Conservation (phyloP, 2,329 filamentous ascomycete species). For the Penicillium sp. region DNA sequence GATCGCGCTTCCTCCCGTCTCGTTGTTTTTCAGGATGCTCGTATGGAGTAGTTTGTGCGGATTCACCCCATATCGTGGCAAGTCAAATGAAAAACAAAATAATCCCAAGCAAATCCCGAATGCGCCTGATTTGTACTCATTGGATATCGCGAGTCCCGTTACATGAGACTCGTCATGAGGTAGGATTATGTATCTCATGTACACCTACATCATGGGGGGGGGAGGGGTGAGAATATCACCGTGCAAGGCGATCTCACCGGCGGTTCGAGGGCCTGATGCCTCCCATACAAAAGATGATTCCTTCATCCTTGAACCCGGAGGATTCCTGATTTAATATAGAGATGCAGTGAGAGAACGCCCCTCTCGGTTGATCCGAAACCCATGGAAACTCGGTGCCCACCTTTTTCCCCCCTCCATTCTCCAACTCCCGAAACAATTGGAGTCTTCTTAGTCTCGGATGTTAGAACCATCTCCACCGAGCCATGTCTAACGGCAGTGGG, state of each 20-base stretch:
- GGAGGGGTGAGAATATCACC: not conserved
- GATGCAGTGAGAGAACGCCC: not conserved
- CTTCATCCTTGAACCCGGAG: not conserved
- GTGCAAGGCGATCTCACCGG: not conserved
- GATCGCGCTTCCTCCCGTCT: constrained; percentile 2
- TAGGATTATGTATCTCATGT: not conserved
- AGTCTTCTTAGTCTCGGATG: not conserved
- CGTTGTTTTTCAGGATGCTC: not conserved
- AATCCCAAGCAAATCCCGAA: not conserved
- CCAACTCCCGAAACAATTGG: not conserved
- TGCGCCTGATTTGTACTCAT: not conserved
- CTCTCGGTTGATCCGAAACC: not conserved
- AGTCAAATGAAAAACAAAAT: not conserved
- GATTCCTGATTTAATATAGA: not conserved
- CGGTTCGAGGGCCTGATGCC: not conserved
- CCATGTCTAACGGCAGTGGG: constrained; percentile 7
- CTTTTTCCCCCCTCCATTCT: not conserved
- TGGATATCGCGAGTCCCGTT: not conserved
- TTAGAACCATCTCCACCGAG: constrained; percentile 7
- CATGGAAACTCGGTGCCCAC: not conserved
- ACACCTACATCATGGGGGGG: not conserved
- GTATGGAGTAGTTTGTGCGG: not conserved
- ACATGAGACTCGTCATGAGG: not conserved
- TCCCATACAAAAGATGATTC: not conserved
- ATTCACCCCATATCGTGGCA: not conserved